These are phyloP conservation scores for Citrus sp. DNA, from an alignment of 345 rosid species.

Conservation along the genomic window DNA sequence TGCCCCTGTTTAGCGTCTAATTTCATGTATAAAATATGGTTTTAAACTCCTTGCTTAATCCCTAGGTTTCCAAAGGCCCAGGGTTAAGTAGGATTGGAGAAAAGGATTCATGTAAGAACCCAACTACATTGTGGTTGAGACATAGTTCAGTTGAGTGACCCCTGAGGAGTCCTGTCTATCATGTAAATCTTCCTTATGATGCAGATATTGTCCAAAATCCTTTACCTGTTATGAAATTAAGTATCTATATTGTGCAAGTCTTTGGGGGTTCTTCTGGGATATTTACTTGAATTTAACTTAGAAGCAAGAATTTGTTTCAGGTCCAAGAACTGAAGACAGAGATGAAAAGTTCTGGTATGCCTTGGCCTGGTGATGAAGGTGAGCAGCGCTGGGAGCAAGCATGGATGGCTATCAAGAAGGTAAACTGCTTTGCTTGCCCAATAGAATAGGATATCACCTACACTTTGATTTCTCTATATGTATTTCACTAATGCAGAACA, in stretches of 20 bases:
- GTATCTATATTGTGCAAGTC: background rate
- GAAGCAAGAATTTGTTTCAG: slow-evolving; percentile 35
- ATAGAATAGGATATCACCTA: background rate
- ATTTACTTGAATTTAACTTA: background rate
- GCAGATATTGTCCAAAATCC: background rate
- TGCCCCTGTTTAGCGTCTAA: background rate
- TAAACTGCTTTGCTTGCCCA: slow-evolving; percentile 15
- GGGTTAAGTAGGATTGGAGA: background rate
- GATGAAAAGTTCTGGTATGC: slow-evolving; percentile 87
- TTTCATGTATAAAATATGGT: background rate
- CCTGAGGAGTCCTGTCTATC: background rate
- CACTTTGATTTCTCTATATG: background rate
- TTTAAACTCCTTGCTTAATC: background rate
- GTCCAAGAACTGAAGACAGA: slow-evolving; percentile 79
- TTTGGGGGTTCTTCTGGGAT: background rate
- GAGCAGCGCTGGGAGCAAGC: slow-evolving; percentile 92
- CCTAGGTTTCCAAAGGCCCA: background rate
- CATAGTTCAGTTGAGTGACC: background rate
- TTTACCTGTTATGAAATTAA: background rate
- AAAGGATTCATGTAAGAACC: background rate
- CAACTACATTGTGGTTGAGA: background rate
- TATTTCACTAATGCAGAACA: background rate
- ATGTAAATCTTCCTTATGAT: background rate
- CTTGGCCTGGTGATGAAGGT: slow-evolving; percentile 99
- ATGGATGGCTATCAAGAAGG: slow-evolving; percentile 97